phyloP scores from a whole-genome alignment of 2,329 filamentous ascomycete genomes.

The Huntiella decipiens region DNA sequence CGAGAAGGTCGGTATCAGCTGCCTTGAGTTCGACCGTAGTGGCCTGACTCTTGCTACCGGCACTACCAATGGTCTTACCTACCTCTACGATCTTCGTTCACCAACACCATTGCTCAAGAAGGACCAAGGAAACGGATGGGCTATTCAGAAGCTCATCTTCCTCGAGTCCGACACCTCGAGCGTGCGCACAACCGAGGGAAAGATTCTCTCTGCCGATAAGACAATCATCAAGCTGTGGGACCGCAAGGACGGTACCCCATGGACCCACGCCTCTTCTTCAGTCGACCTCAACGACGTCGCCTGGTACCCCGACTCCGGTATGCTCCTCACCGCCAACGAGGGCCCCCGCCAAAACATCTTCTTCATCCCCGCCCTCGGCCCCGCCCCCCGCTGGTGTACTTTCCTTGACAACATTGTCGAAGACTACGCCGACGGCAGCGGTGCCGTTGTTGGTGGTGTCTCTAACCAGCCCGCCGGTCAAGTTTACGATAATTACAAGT shows the following conservation, averaged over 20 bases:
- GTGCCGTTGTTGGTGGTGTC: conserved; percentile 10
- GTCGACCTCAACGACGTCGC: conserved; percentile 91
- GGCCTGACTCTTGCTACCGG: conserved; percentile 75
- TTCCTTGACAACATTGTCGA: conserved; percentile 97
- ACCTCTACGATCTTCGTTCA: conserved; percentile 81
- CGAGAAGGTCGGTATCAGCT: conserved; percentile 58
- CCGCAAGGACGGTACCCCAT: conserved; percentile 59
- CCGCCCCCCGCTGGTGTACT: conserved; percentile 85
- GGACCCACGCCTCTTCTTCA: conserved; percentile 87
- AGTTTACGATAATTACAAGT: conserved; percentile 98
- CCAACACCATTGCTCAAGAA: conserved; percentile 73
- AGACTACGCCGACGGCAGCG: conserved; percentile 66
- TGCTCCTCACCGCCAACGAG: conserved; percentile 93
- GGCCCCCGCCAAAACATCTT: conserved; percentile 89
- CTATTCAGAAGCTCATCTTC: conserved; percentile 67
- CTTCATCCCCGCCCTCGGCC: conserved; percentile 83
- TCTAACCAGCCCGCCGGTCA: conserved; percentile 41
- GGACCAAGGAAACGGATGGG: conserved; percentile 87
- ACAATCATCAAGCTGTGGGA: conserved; percentile 97
- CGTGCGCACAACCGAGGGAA: conserved; percentile 63
- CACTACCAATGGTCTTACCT: conserved; percentile 70
- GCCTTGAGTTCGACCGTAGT: conserved; percentile 66
- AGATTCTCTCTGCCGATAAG: conserved; percentile 83
- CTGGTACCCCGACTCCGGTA: conserved; percentile 80
- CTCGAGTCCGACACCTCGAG: conserved; percentile 47